These are phyloP conservation scores for Hemileia vastatrix DNA, from an alignment of 1,284 basidiomycete genomes.

Conservation along the genomic window DNA sequence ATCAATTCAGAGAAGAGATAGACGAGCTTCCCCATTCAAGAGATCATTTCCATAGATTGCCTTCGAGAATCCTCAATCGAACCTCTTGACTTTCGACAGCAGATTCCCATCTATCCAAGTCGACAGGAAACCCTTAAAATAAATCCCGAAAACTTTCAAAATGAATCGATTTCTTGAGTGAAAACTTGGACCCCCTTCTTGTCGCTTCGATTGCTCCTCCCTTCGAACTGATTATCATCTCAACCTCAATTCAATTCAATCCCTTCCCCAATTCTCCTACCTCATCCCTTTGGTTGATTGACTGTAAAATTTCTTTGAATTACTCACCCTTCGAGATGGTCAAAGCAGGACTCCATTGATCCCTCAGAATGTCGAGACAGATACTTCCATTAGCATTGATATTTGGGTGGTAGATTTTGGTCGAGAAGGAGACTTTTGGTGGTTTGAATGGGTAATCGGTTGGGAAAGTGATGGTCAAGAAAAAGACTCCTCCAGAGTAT, in stretches of 20 bases:
- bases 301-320: slow-evolving; percentile 9
- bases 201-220: too few relatives aligned
- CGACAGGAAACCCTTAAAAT: too few relatives aligned
- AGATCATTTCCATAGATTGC: too few relatives aligned
- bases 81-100: too few relatives aligned
- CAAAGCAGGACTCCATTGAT: slow-evolving; percentile 85
- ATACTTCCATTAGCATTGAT: slow-evolving; percentile 97
- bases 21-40: too few relatives aligned
- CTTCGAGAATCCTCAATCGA: too few relatives aligned
- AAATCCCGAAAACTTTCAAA: too few relatives aligned
- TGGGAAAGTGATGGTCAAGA: slow-evolving; percentile 65
- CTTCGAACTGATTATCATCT: background rate
- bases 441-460: slow-evolving; percentile 66
- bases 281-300: background rate
- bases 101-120: too few relatives aligned
- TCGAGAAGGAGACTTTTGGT: slow-evolving; percentile 97
- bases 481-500: slow-evolving; percentile 75
- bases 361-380: slow-evolving; percentile 84
- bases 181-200: too few relatives aligned
- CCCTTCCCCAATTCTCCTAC: too few relatives aligned
- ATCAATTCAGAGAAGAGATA: too few relatives aligned
- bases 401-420: slow-evolving; percentile 76
- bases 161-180: too few relatives aligned
- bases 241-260: background rate
- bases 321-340: slow-evolving; percentile 88